Base-by-base conservation (phyloP, 2,329 filamentous ascomycete genomes). In the Talaromyces albobiverticillius region DNA sequence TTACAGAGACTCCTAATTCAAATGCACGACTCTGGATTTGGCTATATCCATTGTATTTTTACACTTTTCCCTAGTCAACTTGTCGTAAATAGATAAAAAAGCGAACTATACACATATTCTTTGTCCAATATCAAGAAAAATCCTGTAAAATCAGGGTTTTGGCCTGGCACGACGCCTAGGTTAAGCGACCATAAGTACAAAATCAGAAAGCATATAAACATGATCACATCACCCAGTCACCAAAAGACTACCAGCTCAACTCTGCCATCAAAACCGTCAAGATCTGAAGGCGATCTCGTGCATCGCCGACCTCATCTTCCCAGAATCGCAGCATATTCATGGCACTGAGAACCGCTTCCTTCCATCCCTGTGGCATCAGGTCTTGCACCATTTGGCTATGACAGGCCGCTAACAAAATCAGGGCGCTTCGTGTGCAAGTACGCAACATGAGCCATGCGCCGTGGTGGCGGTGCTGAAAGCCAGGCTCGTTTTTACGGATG, bases 361-460 rank as follows among this genome's bases (percentile, higher is more conserved):
- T 58, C 64, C 63, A 65, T 2, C 56, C 53, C 22, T 60, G 52
- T 9, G 64, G 64, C 55, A 67, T 59, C 31, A 60, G 46, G 20
- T 60, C 58, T n/a, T 56, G 56, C 4, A 57, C 51, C 26, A 50
- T 54, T 34, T 51, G 50, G 22, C 56, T 58, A 29, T 58, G 58
- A 13, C 48, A 58, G 10, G 58, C 58, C 5, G 62, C 67, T 11
- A 69, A 54, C 1, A 70, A 49, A 16, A 69, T 61, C 16, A 68
- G 49, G 2, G 66, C 65, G 53, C 67, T 69, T 45, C 67, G 55
- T 2, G 64, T 64, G 38, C 67, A 69, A 2, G 65, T 65, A 11
- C 67, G 59, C 22, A 70, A 42, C 67, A 69, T 70, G 36, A 69
- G 52, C 67, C 67, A 70, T 13, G 65, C 65, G 10, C 67, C 67